Evolutionary conservation across 2,329 filamentous ascomycete species (phyloP), one percentile per base, ranked within the genome.

Genomic region (Emericellopsis cladophorae): DNA sequence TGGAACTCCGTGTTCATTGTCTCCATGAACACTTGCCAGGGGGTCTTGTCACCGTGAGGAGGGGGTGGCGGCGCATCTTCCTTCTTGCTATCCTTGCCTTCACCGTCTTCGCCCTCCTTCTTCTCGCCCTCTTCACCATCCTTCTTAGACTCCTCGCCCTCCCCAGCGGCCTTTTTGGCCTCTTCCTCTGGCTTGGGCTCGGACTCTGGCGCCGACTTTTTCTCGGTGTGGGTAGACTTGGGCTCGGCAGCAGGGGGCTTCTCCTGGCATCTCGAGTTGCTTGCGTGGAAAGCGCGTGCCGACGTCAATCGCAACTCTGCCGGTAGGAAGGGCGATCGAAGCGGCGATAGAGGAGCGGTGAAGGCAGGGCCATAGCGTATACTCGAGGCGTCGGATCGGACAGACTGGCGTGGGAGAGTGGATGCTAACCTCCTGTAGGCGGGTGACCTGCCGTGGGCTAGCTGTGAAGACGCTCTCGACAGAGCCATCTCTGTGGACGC

Each of bases 1-100:
- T 95, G 88, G 66, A 98, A 94, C 64, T 98, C 92, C 43, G 72
- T 74, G 60, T 86, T 79, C 64, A 98, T 77, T n/a, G 92, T 98
- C 57, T 98, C 92, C 55, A 86, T 86, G 67, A 98, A 98, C 26
- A 98, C 92, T 60, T 96, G 87, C 89, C 92, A 96, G 41, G 92
- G 92, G 4, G 90, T 92, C 71, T 98, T 98, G 67, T 95, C 88
- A 45, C 92, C 92, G 56, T 98, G 92, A 16, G 89, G 90, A n/a
- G 92, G 90, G 12, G 89, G 90, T 18, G 90, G 86, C 11, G 89
- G 81, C 23, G 76, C 62, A 45, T 87, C 77, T 52, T 85, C 76
- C 56, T 79, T 72, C 57, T 81, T 72, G 45, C 73, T 62, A 47
- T 77, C 66, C 52, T 76, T 67, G 43, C 72, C 65, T 39, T 72